These are phyloP conservation scores for Stagonosporopsis vannaccii DNA, from an alignment of 2,329 filamentous ascomycete genomes.

Conservation along the genomic window DNA sequence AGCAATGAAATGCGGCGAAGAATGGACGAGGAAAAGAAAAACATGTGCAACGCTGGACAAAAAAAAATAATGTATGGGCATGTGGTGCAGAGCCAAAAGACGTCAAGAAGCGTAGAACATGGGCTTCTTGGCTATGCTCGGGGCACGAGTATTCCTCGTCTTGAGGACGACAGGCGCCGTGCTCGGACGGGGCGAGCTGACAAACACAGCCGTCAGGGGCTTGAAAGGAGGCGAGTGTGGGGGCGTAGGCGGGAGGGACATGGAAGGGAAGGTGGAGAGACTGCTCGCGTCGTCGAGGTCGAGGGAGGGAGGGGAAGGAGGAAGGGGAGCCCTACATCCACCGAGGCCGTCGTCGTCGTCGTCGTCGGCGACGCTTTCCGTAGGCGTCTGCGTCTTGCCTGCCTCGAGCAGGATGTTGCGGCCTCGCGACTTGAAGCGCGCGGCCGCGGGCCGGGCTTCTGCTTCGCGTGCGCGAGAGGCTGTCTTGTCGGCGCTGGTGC, in stretches of 20 bases:
- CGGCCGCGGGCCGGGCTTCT: conserved; percentile 58
- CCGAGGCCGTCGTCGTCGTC: conserved; percentile 91
- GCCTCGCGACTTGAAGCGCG: conserved; percentile 73
- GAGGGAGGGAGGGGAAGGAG: conserved; percentile 39
- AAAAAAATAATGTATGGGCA: background rate
- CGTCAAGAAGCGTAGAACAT: conserved; percentile 17
- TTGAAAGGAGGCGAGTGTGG: conserved; percentile 47
- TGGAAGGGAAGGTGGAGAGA: conserved; percentile 7
- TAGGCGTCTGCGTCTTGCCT: conserved; percentile 58
- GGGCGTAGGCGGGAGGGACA: conserved; percentile 38
- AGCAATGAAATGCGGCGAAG: conserved; percentile 26
- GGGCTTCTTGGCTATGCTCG: conserved; percentile 1
- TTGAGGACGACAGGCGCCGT: conserved; percentile 16
- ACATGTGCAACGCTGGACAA: background rate
- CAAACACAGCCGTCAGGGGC: conserved; percentile 41
- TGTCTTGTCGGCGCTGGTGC: conserved; percentile 60
- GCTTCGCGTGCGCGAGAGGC: conserved; percentile 68
- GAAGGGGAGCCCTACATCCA: conserved; percentile 71
- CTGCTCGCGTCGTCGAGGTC: conserved; percentile 27
- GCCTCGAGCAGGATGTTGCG: conserved; percentile 71
- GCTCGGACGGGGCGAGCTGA: conserved; percentile 34
- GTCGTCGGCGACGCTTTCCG: conserved; percentile 73
- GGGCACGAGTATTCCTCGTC: conserved; percentile 27
- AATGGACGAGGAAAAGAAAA: conserved; percentile 9
- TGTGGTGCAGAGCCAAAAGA: background rate